phyloP scores from a whole-genome alignment of 1,139 yeast species.

The Blastobotrys ciferrii region DNA sequence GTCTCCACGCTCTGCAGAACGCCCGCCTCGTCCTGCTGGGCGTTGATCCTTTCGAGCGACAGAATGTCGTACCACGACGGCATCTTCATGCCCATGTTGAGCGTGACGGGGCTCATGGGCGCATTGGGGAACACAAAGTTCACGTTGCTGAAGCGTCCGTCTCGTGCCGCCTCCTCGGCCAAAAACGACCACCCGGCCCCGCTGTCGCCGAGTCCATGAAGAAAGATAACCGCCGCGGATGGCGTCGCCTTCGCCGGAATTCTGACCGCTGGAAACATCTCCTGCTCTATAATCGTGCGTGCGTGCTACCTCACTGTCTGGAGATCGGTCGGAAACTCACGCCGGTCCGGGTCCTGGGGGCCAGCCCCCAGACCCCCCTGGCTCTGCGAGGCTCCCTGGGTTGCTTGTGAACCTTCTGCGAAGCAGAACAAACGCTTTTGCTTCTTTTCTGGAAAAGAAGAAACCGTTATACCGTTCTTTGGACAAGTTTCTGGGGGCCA shows the following conservation, averaged over 20 bases:
- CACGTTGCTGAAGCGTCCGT: constrained; percentile 52
- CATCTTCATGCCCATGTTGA: constrained; percentile 64
- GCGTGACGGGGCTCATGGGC: constrained; percentile 66
- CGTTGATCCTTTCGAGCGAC: constrained; percentile 48
- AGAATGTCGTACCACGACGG: constrained; percentile 88
- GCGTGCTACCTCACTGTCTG: too few species aligned
- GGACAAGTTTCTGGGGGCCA: too few species aligned
- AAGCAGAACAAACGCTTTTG: too few species aligned
- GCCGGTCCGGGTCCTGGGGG: too few species aligned
- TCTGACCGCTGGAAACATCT: constrained; percentile 25
- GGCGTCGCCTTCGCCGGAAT: constrained; percentile 37
- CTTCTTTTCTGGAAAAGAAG: too few species aligned
- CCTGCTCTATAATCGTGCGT: too few species aligned
- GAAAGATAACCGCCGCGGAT: constrained; percentile 68
- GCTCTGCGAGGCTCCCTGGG: too few species aligned
- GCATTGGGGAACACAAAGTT: constrained; percentile 89
- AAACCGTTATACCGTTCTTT: too few species aligned
- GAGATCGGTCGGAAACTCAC: too few species aligned
- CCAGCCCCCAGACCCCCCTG: too few species aligned
- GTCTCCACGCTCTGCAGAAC: constrained; percentile 55
- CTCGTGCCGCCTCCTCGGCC: constrained; percentile 40
- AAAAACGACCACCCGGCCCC: constrained; percentile 90
- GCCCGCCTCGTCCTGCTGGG: constrained; percentile 62
- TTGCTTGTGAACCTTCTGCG: too few species aligned
- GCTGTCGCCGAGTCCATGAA: constrained; percentile 91